phyloP scores from a whole-genome alignment of 352 stramenopile species.

The Phytopythium cucurbitacearum region DNA sequence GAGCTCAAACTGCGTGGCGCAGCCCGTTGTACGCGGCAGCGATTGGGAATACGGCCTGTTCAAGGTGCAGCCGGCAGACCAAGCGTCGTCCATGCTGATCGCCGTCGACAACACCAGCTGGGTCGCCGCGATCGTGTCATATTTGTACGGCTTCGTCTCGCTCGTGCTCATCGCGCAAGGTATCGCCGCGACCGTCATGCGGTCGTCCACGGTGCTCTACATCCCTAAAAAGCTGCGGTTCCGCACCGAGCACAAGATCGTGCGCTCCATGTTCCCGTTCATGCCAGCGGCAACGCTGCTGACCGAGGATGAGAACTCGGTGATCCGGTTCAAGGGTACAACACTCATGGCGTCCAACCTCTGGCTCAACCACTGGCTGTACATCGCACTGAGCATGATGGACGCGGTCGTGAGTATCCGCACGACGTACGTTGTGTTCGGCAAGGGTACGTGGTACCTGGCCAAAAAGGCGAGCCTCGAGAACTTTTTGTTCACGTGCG shows the following conservation, averaged over 20 bases:
- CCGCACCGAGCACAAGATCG: constrained; percentile 1
- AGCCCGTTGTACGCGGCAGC: constrained; percentile 3
- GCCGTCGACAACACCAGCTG: constrained; percentile 17
- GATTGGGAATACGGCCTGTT: constrained; percentile 20
- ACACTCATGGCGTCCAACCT: constrained; percentile 31
- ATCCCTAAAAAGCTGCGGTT: constrained; percentile 13
- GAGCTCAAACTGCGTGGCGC: constrained; percentile 20
- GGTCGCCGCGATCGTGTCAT: constrained; percentile 13
- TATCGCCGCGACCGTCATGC: constrained; percentile 4
- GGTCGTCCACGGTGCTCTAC: constrained; percentile 12
- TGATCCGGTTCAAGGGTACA: constrained; percentile 19
- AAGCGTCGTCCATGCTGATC: constrained; percentile 8
- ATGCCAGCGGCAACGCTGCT: constrained; percentile 13
- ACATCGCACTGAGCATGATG: constrained; percentile 32
- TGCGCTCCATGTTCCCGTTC: constrained; percentile 11
- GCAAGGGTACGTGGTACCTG: constrained; percentile 35
- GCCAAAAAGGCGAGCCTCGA: constrained; percentile 19
- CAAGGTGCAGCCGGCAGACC: constrained; percentile 9
- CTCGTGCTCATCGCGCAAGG: constrained; percentile 17
- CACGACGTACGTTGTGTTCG: constrained; percentile 26
- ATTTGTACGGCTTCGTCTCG: constrained; percentile 24
- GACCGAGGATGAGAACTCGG: constrained; percentile 4
- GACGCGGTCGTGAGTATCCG: constrained; percentile 24
- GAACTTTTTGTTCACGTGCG: constrained; percentile 35
- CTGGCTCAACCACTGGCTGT: constrained; percentile 47